Evolutionary conservation across 176 grass and related monocot species (phyloP).

Genomic region (Bothriochloa decipiens): DNA sequence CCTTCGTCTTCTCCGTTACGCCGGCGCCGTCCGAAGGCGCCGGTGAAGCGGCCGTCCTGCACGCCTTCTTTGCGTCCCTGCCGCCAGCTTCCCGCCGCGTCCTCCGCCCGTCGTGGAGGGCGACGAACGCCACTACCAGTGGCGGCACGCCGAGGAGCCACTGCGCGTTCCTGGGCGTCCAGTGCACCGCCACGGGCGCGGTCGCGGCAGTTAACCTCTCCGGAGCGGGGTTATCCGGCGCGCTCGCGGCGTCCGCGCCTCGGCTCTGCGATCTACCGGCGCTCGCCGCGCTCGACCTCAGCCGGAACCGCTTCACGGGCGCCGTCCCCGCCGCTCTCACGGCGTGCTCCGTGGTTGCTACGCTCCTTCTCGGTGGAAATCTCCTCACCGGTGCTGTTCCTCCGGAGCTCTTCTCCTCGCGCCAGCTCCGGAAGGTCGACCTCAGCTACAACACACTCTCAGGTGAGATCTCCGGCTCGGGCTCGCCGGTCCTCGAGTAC

Average conservation of each 20-base stretch:
- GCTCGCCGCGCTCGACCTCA: slow-evolving; percentile 55
- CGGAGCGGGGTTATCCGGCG: slow-evolving; percentile 38
- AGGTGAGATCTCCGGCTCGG: slow-evolving; percentile 45
- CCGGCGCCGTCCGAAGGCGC: background rate
- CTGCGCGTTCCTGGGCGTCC: slow-evolving; percentile 53
- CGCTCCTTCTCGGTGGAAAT: slow-evolving; percentile 54
- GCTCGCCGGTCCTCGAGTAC: slow-evolving; percentile 29
- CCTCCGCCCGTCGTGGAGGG: slow-evolving; percentile 50
- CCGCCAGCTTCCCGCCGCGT: slow-evolving; percentile 34
- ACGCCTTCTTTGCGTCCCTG: slow-evolving; percentile 54
- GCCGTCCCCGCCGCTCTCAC: slow-evolving; percentile 49
- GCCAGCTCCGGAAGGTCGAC: slow-evolving; percentile 43
- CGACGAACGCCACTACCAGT: background rate
- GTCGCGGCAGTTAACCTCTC: slow-evolving; percentile 59
- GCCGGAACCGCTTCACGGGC: slow-evolving; percentile 55
- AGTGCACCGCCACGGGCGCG: slow-evolving; percentile 43
- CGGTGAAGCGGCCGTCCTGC: slow-evolving; percentile 22
- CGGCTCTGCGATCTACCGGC: slow-evolving; percentile 47
- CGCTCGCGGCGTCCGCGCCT: slow-evolving; percentile 34
- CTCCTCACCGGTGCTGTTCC: slow-evolving; percentile 52
- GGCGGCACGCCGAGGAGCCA: background rate
- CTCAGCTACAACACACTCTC: slow-evolving; percentile 51
- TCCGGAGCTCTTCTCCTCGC: slow-evolving; percentile 38
- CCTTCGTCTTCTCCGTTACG: slow-evolving; percentile 2
- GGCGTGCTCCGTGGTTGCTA: slow-evolving; percentile 44